Base-by-base conservation (phyloP, 2,329 filamentous ascomycete genomes). In the Zalaria sp. region DNA sequence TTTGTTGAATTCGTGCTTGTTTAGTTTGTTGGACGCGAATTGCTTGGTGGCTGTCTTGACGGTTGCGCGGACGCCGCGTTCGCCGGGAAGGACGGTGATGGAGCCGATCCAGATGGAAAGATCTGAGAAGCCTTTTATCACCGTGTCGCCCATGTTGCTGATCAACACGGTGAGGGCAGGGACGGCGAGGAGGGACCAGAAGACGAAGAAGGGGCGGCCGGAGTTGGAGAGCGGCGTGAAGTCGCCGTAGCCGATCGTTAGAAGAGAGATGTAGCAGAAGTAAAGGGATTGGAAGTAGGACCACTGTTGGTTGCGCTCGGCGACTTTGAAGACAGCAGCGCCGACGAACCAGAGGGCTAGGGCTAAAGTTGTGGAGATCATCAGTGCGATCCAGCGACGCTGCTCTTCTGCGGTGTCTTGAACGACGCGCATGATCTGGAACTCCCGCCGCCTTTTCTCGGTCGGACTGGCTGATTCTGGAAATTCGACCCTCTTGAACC, bases 231-330 rank as follows among this genome's bases (percentile, higher is more conserved):
- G 54, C 0, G 65, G 66, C 1, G 57, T 55, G 25, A 63, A 57
- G 47, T 74, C 70, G 27, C 72, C 71, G 46, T 75, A 75, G 2
- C 72, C 71, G 36, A 75, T 72, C 0, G 72, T 75, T 26, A 73
- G 51, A 7, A 75, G 62, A 4, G 63, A 65, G 0, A 64, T 66
- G 48, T 71, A 75, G 4, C 67, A 58, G 49, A 74, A 75, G 51
- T 75, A 75, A 1, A 75, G 52, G 0, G 64, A 57, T 4, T 64
- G 53, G 44, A 73, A 73, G 52, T 74, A 74, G 3, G 60, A 64
- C 68, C 69, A 74, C 4, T 54, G 55, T 41, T 67, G 57, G 40
- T 63, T 54, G 29, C 57, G 56, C 46, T 75, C 71, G 2, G 66
- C 57, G 3, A 58, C 49, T 54, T 57, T 61, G 54, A 75, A 75